These are phyloP conservation scores for Neurospora cerealis DNA, from an alignment of 495 filamentous ascomycete genomes.

Conservation along the genomic window DNA sequence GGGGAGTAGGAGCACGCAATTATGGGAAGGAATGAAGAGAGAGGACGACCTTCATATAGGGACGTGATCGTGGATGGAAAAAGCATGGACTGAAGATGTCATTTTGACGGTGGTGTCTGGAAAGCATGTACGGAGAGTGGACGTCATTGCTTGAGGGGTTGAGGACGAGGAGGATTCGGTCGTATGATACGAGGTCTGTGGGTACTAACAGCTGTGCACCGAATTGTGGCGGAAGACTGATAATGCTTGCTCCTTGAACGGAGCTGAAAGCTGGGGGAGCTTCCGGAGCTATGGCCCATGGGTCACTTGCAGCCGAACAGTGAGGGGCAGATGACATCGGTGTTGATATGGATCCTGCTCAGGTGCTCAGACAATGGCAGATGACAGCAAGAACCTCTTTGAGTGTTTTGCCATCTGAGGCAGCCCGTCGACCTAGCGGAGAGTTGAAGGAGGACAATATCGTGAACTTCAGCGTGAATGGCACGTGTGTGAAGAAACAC, in stretches of 20 bases:
- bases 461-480: not conserved
- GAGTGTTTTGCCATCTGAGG: not conserved
- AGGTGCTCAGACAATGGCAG: not conserved
- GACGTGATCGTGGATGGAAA: not conserved
- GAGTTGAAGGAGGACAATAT: not conserved
- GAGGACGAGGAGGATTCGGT: not conserved
- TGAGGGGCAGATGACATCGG: not conserved
- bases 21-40: not conserved
- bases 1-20: not conserved
- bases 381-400: not conserved
- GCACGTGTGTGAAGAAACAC: not conserved
- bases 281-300: not conserved
- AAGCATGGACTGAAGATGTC: not conserved
- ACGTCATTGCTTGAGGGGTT: not conserved
- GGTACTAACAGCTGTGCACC: not conserved
- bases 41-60: not conserved
- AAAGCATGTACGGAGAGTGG: not conserved
- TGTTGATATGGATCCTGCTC: not conserved
- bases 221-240: accelerated
- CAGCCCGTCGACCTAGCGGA: not conserved
- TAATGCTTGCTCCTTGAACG: not conserved
- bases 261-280: not conserved
- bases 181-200: not conserved
- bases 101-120: not conserved
- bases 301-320: not conserved